phyloP scores from a whole-genome alignment of 192 early-diverging fungal species.

The Rhizophagus sp. region DNA sequence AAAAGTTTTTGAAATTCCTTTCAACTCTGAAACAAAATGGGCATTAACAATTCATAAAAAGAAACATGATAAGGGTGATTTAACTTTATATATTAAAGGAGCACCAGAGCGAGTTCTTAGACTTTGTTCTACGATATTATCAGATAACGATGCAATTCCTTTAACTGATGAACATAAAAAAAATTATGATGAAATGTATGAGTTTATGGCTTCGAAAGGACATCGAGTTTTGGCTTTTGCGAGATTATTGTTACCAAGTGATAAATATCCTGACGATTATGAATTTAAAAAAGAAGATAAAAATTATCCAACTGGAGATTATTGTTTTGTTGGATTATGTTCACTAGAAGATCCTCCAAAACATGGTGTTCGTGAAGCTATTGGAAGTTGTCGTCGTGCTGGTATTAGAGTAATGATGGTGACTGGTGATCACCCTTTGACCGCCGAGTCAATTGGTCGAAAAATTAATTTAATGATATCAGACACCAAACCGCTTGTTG shows the following conservation, averaged over 20 bases:
- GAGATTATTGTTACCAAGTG: slow-evolving; percentile 65
- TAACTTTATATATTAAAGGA: slow-evolving; percentile 90
- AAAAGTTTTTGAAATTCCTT: slow-evolving; percentile 94
- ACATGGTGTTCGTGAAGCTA: slow-evolving; percentile 97
- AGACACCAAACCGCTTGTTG: slow-evolving; percentile 82
- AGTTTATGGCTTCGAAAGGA: slow-evolving; percentile 88
- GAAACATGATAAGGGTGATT: slow-evolving; percentile 61
- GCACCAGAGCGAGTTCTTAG: slow-evolving; percentile 92
- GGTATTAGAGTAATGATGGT: slow-evolving; percentile 99
- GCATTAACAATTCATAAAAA: slow-evolving; percentile 87
- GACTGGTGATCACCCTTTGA: slow-evolving; percentile 96
- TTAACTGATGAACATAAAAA: slow-evolving; percentile 68
- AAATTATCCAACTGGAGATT: slow-evolving; percentile 68
- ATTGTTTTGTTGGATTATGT: slow-evolving; percentile 83
- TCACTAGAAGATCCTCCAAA: slow-evolving; percentile 97
- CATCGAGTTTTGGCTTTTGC: slow-evolving; percentile 96
- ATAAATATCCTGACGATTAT: slow-evolving; percentile 71
- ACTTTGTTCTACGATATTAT: slow-evolving; percentile 77
- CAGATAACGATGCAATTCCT: slow-evolving; percentile 52
- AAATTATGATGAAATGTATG: slow-evolving; percentile 76
- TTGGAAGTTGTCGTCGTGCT: slow-evolving; percentile 88
- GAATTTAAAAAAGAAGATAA: slow-evolving; percentile 74
- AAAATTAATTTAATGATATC: slow-evolving; percentile 94
- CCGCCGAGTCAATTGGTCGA: slow-evolving; percentile 93
- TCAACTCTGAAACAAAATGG: slow-evolving; percentile 97